Conservation (phyloP, 441 rosid species). For the Heliophila coronopifolia region DNA sequence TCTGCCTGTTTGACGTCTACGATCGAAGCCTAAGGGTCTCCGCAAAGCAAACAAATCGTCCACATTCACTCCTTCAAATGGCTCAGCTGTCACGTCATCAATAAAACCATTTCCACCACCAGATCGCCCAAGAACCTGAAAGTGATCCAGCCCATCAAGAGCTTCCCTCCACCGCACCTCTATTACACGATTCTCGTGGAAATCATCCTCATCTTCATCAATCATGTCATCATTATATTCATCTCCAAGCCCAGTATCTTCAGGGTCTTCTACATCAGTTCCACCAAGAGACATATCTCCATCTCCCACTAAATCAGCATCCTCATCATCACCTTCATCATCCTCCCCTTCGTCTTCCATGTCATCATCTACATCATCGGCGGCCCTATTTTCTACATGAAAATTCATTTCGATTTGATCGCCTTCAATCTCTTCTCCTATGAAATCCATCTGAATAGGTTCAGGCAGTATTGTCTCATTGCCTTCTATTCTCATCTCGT, state of each 20-base stretch:
- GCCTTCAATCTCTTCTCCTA: constrained; percentile 79
- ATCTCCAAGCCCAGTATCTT: constrained; percentile 88
- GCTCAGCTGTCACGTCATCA: constrained; percentile 92
- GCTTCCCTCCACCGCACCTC: constrained; percentile 97
- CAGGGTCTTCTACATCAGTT: constrained; percentile 94
- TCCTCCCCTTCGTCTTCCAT: constrained; percentile 96
- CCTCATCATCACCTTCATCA: constrained; percentile 91
- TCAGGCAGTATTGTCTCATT: constrained; percentile 51
- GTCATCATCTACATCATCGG: constrained; percentile 90
- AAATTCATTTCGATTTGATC: constrained; percentile 86
- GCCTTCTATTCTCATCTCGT: constrained; percentile 72
- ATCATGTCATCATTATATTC: constrained; percentile 90
- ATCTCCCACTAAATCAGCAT: constrained; percentile 89
- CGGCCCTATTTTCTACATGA: constrained; percentile 71
- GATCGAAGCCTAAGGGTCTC: constrained; percentile 84
- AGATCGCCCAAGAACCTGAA: constrained; percentile 87
- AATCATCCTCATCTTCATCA: constrained; percentile 96
- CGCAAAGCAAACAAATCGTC: constrained; percentile 91
- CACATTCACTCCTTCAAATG: constrained; percentile 94
- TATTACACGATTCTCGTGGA: constrained; percentile 79
- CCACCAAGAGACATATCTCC: constrained; percentile 94
- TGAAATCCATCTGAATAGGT: constrained; percentile 77
- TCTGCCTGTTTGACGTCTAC: constrained; percentile 74
- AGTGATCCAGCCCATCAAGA: constrained; percentile 86
- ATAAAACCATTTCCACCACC: constrained; percentile 66